A percentile compares a stretch with the other conserved stretches of the same genome.
Conservation (phyloP, 2,329 filamentous ascomycete genomes). For the Emergomyces orientalis region DNA sequence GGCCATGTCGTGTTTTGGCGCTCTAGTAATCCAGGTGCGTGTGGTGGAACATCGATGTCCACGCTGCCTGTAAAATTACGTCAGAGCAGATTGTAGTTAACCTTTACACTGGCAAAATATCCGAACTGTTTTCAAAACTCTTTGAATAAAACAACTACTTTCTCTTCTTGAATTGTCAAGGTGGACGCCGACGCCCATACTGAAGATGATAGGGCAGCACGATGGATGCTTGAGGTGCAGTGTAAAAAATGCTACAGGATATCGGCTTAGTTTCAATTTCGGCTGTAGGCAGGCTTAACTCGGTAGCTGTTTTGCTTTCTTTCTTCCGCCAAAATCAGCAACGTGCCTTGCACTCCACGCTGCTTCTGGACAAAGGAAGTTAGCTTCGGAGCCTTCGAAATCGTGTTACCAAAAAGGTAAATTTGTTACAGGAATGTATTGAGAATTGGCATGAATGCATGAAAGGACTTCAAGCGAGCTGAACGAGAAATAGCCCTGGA, state of each 20-base stretch:
- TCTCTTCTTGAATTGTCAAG: too few species aligned
- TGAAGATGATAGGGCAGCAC: too few species aligned
- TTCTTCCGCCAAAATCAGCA: neutral
- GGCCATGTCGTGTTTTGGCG: neutral
- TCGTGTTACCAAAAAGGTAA: neutral
- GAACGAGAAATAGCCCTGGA: too few species aligned
- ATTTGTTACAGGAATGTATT: neutral
- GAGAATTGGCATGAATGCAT: neutral
- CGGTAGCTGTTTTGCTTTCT: neutral
- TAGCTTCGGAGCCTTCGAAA: neutral
- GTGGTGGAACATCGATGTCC: neutral
- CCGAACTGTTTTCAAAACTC: too few species aligned
- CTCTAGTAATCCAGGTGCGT: neutral
- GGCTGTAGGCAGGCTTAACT: neutral
- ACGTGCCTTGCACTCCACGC: neutral
- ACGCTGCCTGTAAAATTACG: neutral
- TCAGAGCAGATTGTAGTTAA: neutral
- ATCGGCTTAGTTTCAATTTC: too few species aligned
- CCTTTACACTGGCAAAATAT: too few species aligned
- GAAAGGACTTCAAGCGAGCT: neutral
- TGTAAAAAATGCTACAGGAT: too few species aligned
- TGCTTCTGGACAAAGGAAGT: neutral
- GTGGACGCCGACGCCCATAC: too few species aligned
- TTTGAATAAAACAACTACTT: too few species aligned
- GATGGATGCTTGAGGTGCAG: too few species aligned